Percentiles rank a stretch among this genome's conserved stretches.
Conservation (phyloP, 192 early-diverging fungal species). For the Globomyces pollinis-pini region DNA sequence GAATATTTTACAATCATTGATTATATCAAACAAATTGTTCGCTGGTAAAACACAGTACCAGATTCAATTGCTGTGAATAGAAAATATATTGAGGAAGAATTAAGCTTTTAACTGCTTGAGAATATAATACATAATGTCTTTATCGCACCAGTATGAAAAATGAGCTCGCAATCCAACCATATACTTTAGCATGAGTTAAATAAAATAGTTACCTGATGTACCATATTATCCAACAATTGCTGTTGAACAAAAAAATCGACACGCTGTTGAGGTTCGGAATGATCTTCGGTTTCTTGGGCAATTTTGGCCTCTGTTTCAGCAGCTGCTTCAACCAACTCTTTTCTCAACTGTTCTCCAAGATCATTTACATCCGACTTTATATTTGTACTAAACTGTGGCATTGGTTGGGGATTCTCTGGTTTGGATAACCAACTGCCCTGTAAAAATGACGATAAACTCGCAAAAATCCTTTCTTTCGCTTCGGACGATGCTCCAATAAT, state of each 20-base stretch:
- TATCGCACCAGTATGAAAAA: conserved; percentile 43
- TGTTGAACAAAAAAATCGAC: conserved; percentile 40
- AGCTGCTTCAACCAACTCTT: conserved; percentile 21
- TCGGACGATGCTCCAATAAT: neutral
- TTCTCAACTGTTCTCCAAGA: conserved; percentile 21
- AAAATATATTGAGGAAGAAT: too few species aligned
- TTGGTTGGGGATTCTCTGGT: neutral
- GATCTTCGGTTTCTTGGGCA: conserved; percentile 4
- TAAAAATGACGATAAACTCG: neutral
- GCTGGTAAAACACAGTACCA: too few species aligned
- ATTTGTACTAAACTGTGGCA: neutral
- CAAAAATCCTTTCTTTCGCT: neutral
- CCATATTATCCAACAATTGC: conserved; percentile 30
- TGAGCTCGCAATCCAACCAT: conserved; percentile 36
- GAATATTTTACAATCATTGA: too few species aligned
- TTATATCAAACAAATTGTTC: too few species aligned
- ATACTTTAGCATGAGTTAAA: conserved; percentile 17
- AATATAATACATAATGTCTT: conserved; percentile 34
- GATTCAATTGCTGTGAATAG: too few species aligned
- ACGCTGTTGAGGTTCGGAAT: conserved; percentile 16
- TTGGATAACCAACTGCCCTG: neutral
- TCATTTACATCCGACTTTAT: conserved; percentile 6
- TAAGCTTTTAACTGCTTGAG: conserved; percentile 13
- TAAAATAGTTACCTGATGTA: conserved; percentile 19
- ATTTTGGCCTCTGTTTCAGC: conserved; percentile 3